Evolutionary conservation across 129 eudicot genomes (phyloP), one percentile per base, ranked within the genome.

Genomic region (Chrysanthemum lavandulifolium): DNA sequence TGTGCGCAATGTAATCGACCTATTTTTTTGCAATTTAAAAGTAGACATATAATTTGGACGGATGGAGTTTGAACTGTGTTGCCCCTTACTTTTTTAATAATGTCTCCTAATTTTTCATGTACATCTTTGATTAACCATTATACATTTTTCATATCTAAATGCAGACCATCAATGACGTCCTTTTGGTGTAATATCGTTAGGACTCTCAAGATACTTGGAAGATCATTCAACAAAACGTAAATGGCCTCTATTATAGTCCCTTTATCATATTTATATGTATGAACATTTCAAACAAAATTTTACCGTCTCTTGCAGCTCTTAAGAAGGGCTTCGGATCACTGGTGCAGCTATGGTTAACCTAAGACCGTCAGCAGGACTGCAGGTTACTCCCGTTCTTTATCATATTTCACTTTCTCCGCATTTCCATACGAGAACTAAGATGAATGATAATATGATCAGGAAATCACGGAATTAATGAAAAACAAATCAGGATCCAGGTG

Each of bases 141-240:
- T 59, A 16, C 53, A 29, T 15, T 7, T 51, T 29, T 40, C 43
- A 7, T 74, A 7, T 33, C 11, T 11, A 60, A 36, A 52, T 82
- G 94, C 87, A 92, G 98, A 92, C 96, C 0, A 87, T 92, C 27
- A 92, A 92, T 62, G 98, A 92, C 66, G 91, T 92, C 21, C 88
- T 92, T 54, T 88, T 74, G 97, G 91, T 47, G 83, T 92, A 29
- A 76, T 92, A 62, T 87, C 98, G 54, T 78, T 69, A 52, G 98
- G 98, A 52, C 81, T 92, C 21, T 89, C 96, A 19, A 87, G 74
- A 79, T 92, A 92, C 80, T 70, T 93, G 55, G 86, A 89, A 57
- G 73, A 65, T 11, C 77, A 80, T 59, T 87, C 96, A 13, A 65
- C 87, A 14, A 82, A 85, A 75, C 82, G 96, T 92, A 84, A 21